Percentiles rank a stretch among this genome's conserved stretches.
These are phyloP conservation scores for Capsicum pubescens DNA, from an alignment of 257 asterid genomes.

Conservation along the genomic window DNA sequence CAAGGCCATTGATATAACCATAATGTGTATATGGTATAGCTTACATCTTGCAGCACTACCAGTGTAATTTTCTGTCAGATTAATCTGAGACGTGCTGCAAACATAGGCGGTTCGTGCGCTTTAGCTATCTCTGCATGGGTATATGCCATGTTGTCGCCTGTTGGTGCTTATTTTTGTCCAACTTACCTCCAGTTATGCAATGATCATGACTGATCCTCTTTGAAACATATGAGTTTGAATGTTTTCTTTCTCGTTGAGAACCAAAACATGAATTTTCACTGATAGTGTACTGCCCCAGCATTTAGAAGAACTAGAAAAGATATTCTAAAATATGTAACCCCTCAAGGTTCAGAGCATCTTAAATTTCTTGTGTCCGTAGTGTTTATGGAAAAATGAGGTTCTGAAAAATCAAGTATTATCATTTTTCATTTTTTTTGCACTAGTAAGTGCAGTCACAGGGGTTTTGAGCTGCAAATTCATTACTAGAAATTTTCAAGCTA, in stretches of 20 bases:
- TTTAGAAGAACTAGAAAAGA: too few species aligned
- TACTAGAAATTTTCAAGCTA: too few species aligned
- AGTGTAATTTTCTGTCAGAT: not conserved
- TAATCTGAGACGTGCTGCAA: not conserved
- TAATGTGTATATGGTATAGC: not conserved
- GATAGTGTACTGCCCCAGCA: not conserved
- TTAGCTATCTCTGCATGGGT: not conserved
- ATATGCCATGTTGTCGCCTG: not conserved
- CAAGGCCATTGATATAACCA: slow-evolving; percentile 59
- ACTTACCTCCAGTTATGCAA: not conserved
- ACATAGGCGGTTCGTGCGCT: not conserved
- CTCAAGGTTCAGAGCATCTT: too few species aligned
- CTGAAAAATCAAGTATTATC: too few species aligned
- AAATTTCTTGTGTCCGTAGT: too few species aligned
- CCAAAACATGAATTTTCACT: not conserved
- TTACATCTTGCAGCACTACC: not conserved
- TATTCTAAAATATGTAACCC: too few species aligned
- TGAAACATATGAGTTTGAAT: not conserved
- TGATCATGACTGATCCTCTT: not conserved
- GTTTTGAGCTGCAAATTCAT: too few species aligned
- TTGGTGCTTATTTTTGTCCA: not conserved
- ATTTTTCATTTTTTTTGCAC: too few species aligned
- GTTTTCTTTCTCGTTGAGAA: too few species aligned
- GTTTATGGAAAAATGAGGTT: too few species aligned
- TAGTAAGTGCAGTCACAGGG: too few species aligned